phyloP scores from a whole-genome alignment of 805 yeast genomes.

The Saturnispora hagleri region DNA sequence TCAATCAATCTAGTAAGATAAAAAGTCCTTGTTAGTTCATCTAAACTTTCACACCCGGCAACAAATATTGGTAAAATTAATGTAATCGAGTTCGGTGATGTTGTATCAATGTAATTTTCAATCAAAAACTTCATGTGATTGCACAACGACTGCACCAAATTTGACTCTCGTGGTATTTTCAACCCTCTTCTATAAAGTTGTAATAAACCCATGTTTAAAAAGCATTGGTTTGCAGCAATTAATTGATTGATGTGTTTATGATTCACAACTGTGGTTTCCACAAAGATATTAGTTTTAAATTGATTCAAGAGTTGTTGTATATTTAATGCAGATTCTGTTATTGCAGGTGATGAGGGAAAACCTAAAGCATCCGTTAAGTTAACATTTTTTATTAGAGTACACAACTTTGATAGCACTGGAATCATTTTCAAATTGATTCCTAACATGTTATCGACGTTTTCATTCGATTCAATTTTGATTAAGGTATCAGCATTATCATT shows the following conservation, averaged over 20 bases:
- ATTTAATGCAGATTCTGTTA: slow-evolving; percentile 33
- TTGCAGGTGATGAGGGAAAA: slow-evolving; percentile 10
- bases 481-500: slow-evolving; percentile 13
- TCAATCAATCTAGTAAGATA: slow-evolving; percentile 32
- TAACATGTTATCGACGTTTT: slow-evolving; percentile 48
- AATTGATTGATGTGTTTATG: slow-evolving; percentile 20
- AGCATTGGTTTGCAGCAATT: slow-evolving; percentile 42
- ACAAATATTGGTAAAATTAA: slow-evolving; percentile 46
- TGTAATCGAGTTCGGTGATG: slow-evolving; percentile 46
- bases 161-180: slow-evolving; percentile 35
- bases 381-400: slow-evolving; percentile 30
- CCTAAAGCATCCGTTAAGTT: slow-evolving; percentile 13
- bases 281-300: slow-evolving; percentile 14
- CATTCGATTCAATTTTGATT: slow-evolving; percentile 21
- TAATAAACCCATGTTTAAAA: slow-evolving; percentile 44
- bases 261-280: slow-evolving; percentile 6
- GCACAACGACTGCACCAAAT: slow-evolving; percentile 40
- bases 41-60: slow-evolving; percentile 48
- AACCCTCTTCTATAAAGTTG: slow-evolving; percentile 51
- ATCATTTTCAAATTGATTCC: slow-evolving; percentile 61
- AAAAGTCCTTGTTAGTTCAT: slow-evolving; percentile 28
- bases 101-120: slow-evolving; percentile 32
- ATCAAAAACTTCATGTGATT: slow-evolving; percentile 31
- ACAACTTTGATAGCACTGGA: slow-evolving; percentile 46
- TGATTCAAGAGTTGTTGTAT: slow-evolving; percentile 27